Evolutionary conservation across 148 eudicot genomes (phyloP), one percentile per base, ranked within the genome.

Genomic region (Spergularia marina): DNA sequence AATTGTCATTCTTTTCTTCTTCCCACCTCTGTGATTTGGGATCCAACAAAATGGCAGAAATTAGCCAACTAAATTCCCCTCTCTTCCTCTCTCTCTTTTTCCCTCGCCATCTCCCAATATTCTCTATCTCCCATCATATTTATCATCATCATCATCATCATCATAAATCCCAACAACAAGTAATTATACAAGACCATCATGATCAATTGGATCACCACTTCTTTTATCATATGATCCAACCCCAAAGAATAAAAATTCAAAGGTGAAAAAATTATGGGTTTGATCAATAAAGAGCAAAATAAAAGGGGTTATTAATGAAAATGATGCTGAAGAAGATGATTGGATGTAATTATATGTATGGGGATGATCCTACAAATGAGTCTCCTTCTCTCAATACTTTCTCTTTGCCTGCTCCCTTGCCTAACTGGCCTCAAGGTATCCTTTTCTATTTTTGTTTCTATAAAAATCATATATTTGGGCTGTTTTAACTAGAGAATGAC

Each of bases 341-440:
- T 68, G 87, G 82, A 7, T 85, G 86, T 74, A 77, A 75, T 64
- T 78, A 82, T 7, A 65, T 83, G 70, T 12, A 51, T 53, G 77
- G 87, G 85, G 83, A 62, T 67, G 79, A 53, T 56, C 68, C 78
- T 68, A 58, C 78, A 36, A 73, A 74, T 53, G 47, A 59, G 16
- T 53, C 53, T 16, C 82, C 78, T 59, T 39, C 77, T 15, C 75
- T 82, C n/a, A 59, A 78, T 39, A n/a, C 78, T 53, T 91, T 90
- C 86, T 83, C 86, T 55, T 87, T 93, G 44, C 93, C 98, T 59
- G 86, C 87, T 53, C 89, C 98, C 40, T 72, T 89, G 68, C 93
- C 98, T 5, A 73, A 84, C 21, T 93, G 98, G 98, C 98, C 93
- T 79, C 70, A 74, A 81, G 98, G 98, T 93, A 70, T 39, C 59